A percentile compares a stretch with the other conserved stretches of the same genome.
Conservation (phyloP, 306 rosid species). For the Potentilla sterilis region DNA sequence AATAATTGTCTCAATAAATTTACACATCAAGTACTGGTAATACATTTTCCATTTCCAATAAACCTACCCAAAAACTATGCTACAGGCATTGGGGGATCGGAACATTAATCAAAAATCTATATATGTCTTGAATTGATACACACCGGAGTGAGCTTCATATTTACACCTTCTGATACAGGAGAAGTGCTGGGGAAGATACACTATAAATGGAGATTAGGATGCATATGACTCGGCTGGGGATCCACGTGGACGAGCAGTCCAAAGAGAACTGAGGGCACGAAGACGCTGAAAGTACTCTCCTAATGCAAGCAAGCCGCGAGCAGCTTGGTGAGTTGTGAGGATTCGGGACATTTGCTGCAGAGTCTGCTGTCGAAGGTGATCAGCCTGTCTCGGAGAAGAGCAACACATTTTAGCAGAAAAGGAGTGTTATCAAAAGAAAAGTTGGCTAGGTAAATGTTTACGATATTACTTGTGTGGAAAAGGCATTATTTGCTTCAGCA, state of each 20-base stretch:
- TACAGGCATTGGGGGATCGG: not conserved
- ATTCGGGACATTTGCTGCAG: slow-evolving; percentile 60
- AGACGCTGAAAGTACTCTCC: slow-evolving; percentile 80
- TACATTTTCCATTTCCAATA: not conserved
- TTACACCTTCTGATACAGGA: slow-evolving; percentile 13
- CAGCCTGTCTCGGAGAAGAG: slow-evolving; percentile 57
- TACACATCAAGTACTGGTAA: slow-evolving; percentile 15
- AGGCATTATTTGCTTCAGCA: not conserved
- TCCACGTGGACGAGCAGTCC: slow-evolving; percentile 57
- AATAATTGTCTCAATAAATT: slow-evolving; percentile 4
- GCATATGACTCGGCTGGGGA: slow-evolving; percentile 12
- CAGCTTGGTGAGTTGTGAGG: slow-evolving; percentile 61
- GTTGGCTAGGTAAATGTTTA: not conserved
- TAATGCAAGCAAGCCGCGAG: slow-evolving; percentile 61
- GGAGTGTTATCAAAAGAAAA: not conserved
- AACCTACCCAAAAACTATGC: slow-evolving; percentile 12
- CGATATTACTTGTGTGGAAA: not conserved
- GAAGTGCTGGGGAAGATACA: not conserved
- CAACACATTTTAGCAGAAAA: slow-evolving; percentile 16
- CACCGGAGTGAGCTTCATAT: slow-evolving; percentile 10
- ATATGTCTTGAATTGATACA: slow-evolving; percentile 5
- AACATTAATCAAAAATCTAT: slow-evolving; percentile 2
- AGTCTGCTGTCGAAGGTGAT: slow-evolving; percentile 78
- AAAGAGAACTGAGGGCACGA: slow-evolving; percentile 68
- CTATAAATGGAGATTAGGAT: not conserved